Evolutionary conservation across 441 rosid species (phyloP).

Genomic region (Gossypium lobatum): DNA sequence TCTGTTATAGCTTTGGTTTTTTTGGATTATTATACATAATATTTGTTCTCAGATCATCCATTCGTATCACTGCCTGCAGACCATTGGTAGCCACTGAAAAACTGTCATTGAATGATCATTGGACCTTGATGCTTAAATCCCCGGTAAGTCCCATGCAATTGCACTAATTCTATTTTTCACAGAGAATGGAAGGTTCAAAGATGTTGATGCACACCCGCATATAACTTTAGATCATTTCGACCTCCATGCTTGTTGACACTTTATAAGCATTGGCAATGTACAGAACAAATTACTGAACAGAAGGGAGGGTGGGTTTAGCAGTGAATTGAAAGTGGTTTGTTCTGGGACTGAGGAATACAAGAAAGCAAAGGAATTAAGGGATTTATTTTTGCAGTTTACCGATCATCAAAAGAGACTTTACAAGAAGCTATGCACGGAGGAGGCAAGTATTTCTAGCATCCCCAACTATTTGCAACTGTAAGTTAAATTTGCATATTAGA

Average conservation of each 20-base stretch:
- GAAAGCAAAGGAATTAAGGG: conserved; percentile 30
- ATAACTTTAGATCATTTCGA: not conserved
- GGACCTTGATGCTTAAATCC: conserved; percentile 19
- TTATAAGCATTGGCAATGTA: not conserved
- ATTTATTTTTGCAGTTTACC: conserved; percentile 29
- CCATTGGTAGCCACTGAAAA: conserved; percentile 35
- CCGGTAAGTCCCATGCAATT: conserved; percentile 19
- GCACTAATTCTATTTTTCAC: not conserved
- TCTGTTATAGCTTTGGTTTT: not conserved
- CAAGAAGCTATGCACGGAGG: conserved; percentile 26
- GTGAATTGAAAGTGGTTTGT: conserved; percentile 30
- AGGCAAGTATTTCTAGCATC: conserved; percentile 12
- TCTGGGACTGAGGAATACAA: conserved; percentile 32
- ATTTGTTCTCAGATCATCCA: not conserved
- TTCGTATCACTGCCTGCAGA: conserved; percentile 26
- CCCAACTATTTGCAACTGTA: not conserved
- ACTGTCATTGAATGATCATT: conserved; percentile 9
- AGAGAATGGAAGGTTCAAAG: not conserved
- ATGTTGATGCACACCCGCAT: not conserved
- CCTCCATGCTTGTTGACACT: not conserved
- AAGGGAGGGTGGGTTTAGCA: not conserved
- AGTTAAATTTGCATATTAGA: not conserved
- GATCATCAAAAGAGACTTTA: conserved; percentile 30
- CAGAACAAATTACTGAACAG: conserved; percentile 16
- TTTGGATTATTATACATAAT: not conserved